Conservation (phyloP, 208 protist species). For the Novymonas esmeraldas region DNA sequence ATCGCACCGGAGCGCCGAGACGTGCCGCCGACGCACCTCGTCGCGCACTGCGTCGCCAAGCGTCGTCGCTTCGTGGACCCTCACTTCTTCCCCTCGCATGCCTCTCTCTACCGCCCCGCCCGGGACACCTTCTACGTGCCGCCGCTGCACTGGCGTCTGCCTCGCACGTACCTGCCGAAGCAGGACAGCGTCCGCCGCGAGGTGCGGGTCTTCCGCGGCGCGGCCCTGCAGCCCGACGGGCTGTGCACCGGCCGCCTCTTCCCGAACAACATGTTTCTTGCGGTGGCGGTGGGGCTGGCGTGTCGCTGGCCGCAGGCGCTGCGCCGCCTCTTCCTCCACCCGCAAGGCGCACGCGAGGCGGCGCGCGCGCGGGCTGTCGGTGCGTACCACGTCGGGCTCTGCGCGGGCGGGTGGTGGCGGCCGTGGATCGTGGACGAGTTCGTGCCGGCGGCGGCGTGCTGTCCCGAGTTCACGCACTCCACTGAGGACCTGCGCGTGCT, state of each 20-base stretch:
- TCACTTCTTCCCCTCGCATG: constrained; percentile 44
- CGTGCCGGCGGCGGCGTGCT: constrained; percentile 33
- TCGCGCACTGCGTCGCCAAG: constrained; percentile 37
- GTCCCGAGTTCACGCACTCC: constrained; percentile 40
- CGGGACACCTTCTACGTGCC: constrained; percentile 31
- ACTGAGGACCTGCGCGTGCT: constrained; percentile 43
- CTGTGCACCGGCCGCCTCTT: constrained; percentile 36
- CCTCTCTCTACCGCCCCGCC: constrained; percentile 31
- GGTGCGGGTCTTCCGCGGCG: constrained; percentile 57
- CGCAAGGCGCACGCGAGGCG: constrained; percentile 23
- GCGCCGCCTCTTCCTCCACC: constrained; percentile 51
- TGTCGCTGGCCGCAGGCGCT: constrained; percentile 33
- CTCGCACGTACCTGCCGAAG: constrained; percentile 39
- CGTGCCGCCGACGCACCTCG: constrained; percentile 12
- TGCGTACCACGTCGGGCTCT: constrained; percentile 60
- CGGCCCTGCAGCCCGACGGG: constrained; percentile 31
- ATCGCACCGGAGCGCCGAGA: constrained; percentile 6
- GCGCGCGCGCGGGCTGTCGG: constrained; percentile 42
- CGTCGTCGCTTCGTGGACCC: constrained; percentile 58
- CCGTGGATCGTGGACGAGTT: constrained; percentile 51
- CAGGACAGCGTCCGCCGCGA: constrained; percentile 27
- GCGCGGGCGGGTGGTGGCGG: constrained; percentile 52
- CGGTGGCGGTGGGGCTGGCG: constrained; percentile 40
- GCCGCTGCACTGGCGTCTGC: constrained; percentile 50
- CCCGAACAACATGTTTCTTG: constrained; percentile 52